Conservation (phyloP, 108 stramenopile species). For the Pseudonitzschia multistriata region DNA sequence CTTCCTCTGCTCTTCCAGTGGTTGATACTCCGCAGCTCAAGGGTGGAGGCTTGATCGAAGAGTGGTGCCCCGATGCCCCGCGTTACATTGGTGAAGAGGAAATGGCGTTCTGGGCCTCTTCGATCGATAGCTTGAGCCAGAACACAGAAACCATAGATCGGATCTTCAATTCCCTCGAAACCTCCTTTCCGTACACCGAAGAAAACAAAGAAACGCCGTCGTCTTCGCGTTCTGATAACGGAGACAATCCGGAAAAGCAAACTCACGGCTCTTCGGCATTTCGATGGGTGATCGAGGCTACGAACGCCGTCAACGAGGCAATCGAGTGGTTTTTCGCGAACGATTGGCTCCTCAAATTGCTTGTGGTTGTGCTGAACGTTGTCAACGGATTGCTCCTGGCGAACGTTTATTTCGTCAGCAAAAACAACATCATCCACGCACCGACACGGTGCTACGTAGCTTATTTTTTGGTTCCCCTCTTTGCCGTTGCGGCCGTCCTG, state of each 20-base stretch:
- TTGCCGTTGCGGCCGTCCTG: conserved; percentile 19
- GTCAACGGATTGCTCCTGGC: conserved; percentile 36
- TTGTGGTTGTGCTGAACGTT: conserved; percentile 37
- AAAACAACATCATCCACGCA: conserved; percentile 37
- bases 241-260: not conserved
- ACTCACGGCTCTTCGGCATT: conserved; percentile 5
- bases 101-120: not conserved
- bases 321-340: conserved; percentile 30
- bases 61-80: conserved; percentile 10
- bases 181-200: not conserved
- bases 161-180: not conserved
- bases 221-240: not conserved
- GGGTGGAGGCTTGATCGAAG: not conserved
- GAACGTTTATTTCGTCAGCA: conserved; percentile 28
- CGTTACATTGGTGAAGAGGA: not conserved
- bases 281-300: conserved; percentile 8
- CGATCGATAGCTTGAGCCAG: conserved; percentile 3
- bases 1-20: too few species aligned
- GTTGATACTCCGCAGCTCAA: too few species aligned
- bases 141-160: not conserved
- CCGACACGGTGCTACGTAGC: conserved; percentile 21
- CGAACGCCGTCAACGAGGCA: conserved; percentile 13
- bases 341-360: conserved; percentile 44
- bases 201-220: not conserved
- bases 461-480: conserved; percentile 38